phyloP scores from a whole-genome alignment of 2,329 filamentous ascomycete genomes.

The Arthrobotrys sphaeroides region DNA sequence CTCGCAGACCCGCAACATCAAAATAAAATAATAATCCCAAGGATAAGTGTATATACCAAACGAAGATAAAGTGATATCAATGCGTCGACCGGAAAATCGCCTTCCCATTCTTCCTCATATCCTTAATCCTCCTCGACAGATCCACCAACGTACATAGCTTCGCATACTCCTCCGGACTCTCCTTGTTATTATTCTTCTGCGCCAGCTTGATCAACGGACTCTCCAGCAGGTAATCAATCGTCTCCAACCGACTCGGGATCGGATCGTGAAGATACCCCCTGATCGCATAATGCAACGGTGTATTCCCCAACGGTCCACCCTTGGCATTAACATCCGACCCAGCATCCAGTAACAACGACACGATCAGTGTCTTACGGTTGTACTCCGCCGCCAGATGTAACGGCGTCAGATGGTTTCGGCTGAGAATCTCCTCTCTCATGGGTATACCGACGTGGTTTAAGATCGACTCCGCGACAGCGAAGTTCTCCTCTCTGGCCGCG shows the following conservation, averaged over 20 bases:
- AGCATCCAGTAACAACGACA: slow-evolving; percentile 37
- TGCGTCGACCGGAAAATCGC: slow-evolving; percentile 47
- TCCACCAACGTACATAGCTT: slow-evolving; percentile 47
- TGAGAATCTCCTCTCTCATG: slow-evolving; percentile 36
- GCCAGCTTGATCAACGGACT: slow-evolving; percentile 51
- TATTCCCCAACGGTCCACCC: slow-evolving; percentile 48
- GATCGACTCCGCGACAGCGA: slow-evolving; percentile 42
- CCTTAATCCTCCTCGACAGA: slow-evolving; percentile 47
- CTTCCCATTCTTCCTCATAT: slow-evolving; percentile 53
- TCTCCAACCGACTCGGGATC: slow-evolving; percentile 46
- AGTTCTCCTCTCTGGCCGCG: slow-evolving; percentile 48
- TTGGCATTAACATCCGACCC: slow-evolving; percentile 42
- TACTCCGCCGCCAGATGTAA: slow-evolving; percentile 47
- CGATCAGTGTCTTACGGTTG: slow-evolving; percentile 50
- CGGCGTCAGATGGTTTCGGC: slow-evolving; percentile 37
- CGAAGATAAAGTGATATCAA: neutral
- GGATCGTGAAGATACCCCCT: slow-evolving; percentile 49
- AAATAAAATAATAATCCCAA: neutral
- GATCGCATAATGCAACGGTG: slow-evolving; percentile 50
- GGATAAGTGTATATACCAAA: neutral
- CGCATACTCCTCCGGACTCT: slow-evolving; percentile 48
- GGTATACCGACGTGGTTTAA: slow-evolving; percentile 48
- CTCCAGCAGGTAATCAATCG: slow-evolving; percentile 50
- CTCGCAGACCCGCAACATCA: neutral
- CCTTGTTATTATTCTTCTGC: slow-evolving; percentile 51